phyloP scores from a whole-genome alignment of 192 early-diverging fungal genomes.

The Backusella macrospora region DNA sequence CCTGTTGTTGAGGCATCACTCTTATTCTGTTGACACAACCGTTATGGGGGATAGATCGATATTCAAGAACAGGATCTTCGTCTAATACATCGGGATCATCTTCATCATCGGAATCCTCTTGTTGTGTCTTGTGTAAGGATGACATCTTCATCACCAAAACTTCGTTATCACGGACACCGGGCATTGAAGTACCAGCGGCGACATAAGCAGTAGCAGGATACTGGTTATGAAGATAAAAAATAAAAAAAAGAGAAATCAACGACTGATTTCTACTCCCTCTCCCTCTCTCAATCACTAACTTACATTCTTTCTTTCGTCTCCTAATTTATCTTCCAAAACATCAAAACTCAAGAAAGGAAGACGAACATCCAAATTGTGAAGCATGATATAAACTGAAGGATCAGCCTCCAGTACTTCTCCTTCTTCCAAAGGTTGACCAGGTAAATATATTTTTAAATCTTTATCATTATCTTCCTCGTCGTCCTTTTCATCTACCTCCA shows the following conservation, averaged over 20 bases:
- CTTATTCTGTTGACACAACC: constrained; percentile 71
- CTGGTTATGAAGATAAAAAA: constrained; percentile 32
- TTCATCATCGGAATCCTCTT: constrained; percentile 80
- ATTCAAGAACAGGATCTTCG: constrained; percentile 93
- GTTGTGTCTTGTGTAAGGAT: constrained; percentile 89
- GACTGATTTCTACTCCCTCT: not conserved
- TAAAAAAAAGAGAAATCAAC: not conserved
- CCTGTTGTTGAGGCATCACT: constrained; percentile 68
- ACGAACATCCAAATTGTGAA: constrained; percentile 88
- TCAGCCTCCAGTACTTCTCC: constrained; percentile 94
- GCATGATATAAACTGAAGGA: constrained; percentile 95
- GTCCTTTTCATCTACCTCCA: constrained; percentile 56
- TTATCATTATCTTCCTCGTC: constrained; percentile 64
- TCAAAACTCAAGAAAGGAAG: constrained; percentile 99
- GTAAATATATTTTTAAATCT: constrained; percentile 83
- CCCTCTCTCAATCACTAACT: constrained; percentile 18
- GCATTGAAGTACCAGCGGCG: constrained; percentile 93
- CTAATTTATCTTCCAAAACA: constrained; percentile 86
- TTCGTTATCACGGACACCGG: constrained; percentile 82
- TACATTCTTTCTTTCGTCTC: constrained; percentile 70
- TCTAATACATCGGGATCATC: constrained; percentile 86
- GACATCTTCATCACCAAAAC: constrained; percentile 96
- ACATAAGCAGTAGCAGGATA: constrained; percentile 94
- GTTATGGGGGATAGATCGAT: constrained; percentile 76
- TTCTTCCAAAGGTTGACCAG: constrained; percentile 83